Conservation (phyloP, 768 basidiomycete species). For the Calocybe indica region DNA sequence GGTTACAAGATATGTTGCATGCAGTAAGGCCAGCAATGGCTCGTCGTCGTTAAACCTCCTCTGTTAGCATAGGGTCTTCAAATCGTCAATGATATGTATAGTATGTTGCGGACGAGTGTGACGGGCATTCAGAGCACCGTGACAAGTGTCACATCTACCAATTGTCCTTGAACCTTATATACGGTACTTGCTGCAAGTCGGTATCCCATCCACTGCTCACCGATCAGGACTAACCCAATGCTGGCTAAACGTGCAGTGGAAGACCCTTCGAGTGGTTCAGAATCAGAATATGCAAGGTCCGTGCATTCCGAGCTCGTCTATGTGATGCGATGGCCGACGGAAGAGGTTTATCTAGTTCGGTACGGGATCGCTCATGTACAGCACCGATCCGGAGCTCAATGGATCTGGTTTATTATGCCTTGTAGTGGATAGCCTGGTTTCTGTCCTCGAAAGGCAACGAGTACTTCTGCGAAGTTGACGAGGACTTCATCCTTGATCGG, state of each 20-base stretch:
- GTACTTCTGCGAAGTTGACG: constrained; percentile 99
- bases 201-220: no score
- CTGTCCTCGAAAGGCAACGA: constrained; percentile 97
- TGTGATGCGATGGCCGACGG: constrained; percentile 6
- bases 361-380: constrained; percentile 14
- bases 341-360: constrained; percentile 25
- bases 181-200: no score
- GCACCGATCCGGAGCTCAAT: constrained; percentile 2
- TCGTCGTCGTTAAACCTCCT: no score
- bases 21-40: no score
- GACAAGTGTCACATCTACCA: no score
- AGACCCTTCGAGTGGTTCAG: constrained; percentile 86
- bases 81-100: no score
- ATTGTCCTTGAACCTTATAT: no score
- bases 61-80: no score
- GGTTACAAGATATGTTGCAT: no score
- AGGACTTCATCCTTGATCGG: constrained; percentile 96
- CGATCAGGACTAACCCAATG: no score
- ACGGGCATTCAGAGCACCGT: no score
- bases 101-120: no score
- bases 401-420: not conserved
- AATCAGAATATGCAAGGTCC: constrained; percentile 94
- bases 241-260: constrained; percentile 45
- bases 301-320: constrained; percentile 15
- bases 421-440: constrained; percentile 97